phyloP scores from a whole-genome alignment of 2,329 filamentous ascomycete species.

The Fusarium tjaetaba region DNA sequence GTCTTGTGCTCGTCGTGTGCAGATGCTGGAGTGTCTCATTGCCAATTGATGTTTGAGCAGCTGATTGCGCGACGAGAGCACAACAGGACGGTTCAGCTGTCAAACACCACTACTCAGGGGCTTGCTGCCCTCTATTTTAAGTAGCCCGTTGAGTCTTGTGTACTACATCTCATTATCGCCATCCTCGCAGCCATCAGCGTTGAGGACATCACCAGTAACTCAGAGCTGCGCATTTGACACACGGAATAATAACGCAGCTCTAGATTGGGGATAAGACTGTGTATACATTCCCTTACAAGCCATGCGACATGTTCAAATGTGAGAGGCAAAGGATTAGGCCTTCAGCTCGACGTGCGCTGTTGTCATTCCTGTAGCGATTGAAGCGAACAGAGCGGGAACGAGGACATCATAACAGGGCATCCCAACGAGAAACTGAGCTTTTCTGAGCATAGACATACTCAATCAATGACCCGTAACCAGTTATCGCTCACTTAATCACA shows the following conservation, averaged over 20 bases:
- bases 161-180: not conserved
- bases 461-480: fast-evolving
- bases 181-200: not conserved
- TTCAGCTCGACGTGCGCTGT: too few species aligned
- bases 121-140: fast-evolving
- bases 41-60: not conserved
- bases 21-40: not conserved
- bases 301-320: not conserved
- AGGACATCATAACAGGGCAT: not conserved
- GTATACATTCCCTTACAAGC: not conserved
- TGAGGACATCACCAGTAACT: not conserved
- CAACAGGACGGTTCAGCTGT: too few species aligned
- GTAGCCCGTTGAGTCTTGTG: fast-evolving
- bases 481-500: fast-evolving
- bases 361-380: not conserved
- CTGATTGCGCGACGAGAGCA: not conserved
- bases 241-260: not conserved
- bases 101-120: not conserved
- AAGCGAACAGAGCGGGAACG: not conserved
- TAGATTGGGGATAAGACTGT: fast-evolving
- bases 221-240: not conserved
- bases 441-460: fast-evolving
- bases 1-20: not conserved
- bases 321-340: fast-evolving
- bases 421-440: fast-evolving